Percentiles rank a stretch among this genome's conserved stretches.
Evolutionary conservation across 345 rosid species (phyloP).

Genomic region (Ailanthus altissimus): DNA sequence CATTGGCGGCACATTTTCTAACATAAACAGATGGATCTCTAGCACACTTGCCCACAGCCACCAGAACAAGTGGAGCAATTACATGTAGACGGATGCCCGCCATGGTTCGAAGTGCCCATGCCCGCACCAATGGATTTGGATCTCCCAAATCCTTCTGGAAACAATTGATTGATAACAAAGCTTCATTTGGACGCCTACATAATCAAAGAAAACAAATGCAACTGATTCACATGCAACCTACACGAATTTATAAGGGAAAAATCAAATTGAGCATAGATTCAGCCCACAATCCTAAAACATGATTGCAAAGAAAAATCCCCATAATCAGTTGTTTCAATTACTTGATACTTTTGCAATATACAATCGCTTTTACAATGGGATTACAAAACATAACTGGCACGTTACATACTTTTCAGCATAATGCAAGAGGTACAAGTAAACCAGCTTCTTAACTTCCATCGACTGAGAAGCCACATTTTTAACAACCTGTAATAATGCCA

Average conservation of each 20-base stretch:
- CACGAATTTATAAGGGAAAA: not conserved
- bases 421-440: slow-evolving; percentile 88
- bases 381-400: not conserved
- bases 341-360: not conserved
- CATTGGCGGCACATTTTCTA: slow-evolving; percentile 93
- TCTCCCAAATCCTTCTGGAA: slow-evolving; percentile 98
- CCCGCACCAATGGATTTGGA: slow-evolving; percentile 90
- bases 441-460: slow-evolving; percentile 94
- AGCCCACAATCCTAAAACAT: not conserved
- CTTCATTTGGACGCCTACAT: slow-evolving; percentile 94
- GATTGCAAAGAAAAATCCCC: not conserved
- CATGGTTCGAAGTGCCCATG: slow-evolving; percentile 98
- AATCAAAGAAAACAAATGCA: slow-evolving; percentile 12
- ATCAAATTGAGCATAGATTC: not conserved
- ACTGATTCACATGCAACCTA: not conserved
- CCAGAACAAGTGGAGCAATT: slow-evolving; percentile 84
- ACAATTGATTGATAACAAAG: slow-evolving; percentile 86
- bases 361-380: not conserved
- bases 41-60: slow-evolving; percentile 81
- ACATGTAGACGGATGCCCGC: slow-evolving; percentile 89
- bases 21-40: slow-evolving; percentile 95
- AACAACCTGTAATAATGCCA: slow-evolving; percentile 73
- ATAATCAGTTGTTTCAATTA: not conserved
- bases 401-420: slow-evolving; percentile 85
- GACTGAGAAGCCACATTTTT: slow-evolving; percentile 95